Evolutionary conservation across 805 yeast species (phyloP), one percentile per base, ranked within the genome.

Genomic region (Danielia oregonensis): DNA sequence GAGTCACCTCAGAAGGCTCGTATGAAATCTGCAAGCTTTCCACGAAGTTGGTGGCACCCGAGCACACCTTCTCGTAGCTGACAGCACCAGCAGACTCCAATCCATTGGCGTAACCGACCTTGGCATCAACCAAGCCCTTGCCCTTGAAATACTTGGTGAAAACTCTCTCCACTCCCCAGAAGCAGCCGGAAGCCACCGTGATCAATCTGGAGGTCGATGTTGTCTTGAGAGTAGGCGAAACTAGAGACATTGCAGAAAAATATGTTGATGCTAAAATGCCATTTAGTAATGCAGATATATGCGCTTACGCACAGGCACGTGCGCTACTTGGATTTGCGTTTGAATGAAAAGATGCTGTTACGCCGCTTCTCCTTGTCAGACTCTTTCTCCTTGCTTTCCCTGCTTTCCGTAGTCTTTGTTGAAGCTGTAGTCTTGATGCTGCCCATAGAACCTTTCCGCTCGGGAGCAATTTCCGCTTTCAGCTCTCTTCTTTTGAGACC

Each of bases 101-200:
- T 8, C 97, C 97, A 44, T 93, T 94, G 29, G 95, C 85, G 59
- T 81, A 93, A 2, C 98, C 98, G 9, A 91, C 97, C 54, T 77
- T 79, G 28, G 80, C 70, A 54, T 86, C 96, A 8, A 81, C 54
- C 14, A 91, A 59, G 21, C 86, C 87, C 52, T 74, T 78, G 33
- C 61, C 68, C 12, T 68, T 74, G 51, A 77, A 84, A 44, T 84
- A 72, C 56, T 84, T 86, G 43, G 82, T 65, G 65, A 76, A 88
- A 17, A 89, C 78, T 46, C 82, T 84, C 51, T 91, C 97, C 10
- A 83, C 87, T 13, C 94, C 94, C 95, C 95, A 85, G 63, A 83
- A 85, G 52, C 95, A 85, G 3, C 80, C 81, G 0, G 76, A 79
- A 4, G 79, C 76, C 21, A 72, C 49, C 2, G 73, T 68, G 32